Evolutionary conservation across 768 basidiomycete species (phyloP).

Genomic region (Antrodiella citrinella): DNA sequence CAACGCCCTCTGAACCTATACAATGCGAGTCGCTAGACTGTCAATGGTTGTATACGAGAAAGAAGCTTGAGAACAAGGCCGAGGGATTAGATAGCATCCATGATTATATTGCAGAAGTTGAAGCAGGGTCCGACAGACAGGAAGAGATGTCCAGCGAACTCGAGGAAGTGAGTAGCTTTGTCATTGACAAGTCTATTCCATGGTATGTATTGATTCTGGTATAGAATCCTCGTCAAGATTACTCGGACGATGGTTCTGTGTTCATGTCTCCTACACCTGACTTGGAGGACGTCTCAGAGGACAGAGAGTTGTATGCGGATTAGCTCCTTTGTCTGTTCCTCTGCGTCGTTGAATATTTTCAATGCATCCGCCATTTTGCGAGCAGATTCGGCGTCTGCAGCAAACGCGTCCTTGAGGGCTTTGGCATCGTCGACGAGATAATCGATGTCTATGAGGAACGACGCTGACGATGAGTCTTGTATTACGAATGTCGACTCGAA

Average conservation of each 20-base stretch:
- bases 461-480: background rate
- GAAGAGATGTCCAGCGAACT: background rate
- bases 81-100: slow-evolving; percentile 24
- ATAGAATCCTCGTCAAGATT: background rate
- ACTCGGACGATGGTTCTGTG: background rate
- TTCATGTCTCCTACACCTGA: background rate
- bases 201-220: background rate
- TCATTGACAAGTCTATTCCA: background rate
- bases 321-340: slow-evolving; percentile 31
- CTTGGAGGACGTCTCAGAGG: background rate
- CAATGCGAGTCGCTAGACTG: slow-evolving; percentile 85
- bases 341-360: slow-evolving; percentile 34
- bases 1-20: slow-evolving; percentile 47
- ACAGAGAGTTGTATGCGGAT: slow-evolving; percentile 13
- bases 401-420: slow-evolving; percentile 29
- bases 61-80: slow-evolving; percentile 41
- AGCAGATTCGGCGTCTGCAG: slow-evolving; percentile 28
- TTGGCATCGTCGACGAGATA: slow-evolving; percentile 29
- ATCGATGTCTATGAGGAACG: slow-evolving; percentile 14
- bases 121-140: slow-evolving; percentile 8
- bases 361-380: slow-evolving; percentile 40
- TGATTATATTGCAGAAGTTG: slow-evolving; percentile 28
- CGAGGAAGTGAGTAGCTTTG: background rate
- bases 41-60: slow-evolving; percentile 69
- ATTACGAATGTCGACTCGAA: too few relatives aligned